A percentile compares a stretch with the other conserved stretches of the same genome.
These are phyloP conservation scores for Cryphonectria naterciae DNA, from an alignment of 2,329 filamentous ascomycete genomes.

Conservation along the genomic window DNA sequence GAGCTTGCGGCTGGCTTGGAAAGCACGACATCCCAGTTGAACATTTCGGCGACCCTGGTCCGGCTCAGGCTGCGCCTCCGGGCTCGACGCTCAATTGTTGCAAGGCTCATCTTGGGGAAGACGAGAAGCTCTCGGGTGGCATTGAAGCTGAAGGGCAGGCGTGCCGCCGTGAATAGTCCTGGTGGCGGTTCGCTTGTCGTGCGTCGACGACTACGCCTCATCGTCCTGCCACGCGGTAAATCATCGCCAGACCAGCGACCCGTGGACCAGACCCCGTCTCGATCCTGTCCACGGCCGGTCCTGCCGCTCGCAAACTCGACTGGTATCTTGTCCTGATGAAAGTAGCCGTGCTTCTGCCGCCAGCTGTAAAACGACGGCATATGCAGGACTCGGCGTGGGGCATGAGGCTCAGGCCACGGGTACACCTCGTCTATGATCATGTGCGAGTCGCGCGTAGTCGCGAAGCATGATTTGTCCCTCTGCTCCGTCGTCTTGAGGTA, in stretches of 20 bases:
- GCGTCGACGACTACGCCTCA: constrained; percentile 14
- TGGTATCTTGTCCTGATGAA: background rate
- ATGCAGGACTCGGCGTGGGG: constrained; percentile 15
- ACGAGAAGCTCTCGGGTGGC: constrained; percentile 41
- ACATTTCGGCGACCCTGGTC: constrained; percentile 42
- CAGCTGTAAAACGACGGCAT: constrained; percentile 6
- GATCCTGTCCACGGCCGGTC: constrained; percentile 12
- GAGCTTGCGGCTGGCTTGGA: background rate
- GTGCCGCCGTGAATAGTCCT: constrained; percentile 31
- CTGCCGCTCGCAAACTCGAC: constrained; percentile 21
- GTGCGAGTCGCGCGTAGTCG: background rate
- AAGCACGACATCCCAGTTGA: constrained; percentile 33
- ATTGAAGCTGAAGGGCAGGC: constrained; percentile 31
- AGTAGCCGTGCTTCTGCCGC: constrained; percentile 1
- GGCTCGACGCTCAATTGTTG: constrained; percentile 39
- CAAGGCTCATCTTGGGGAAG: constrained; percentile 36
- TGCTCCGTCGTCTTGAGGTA: background rate
- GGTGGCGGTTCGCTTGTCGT: constrained; percentile 26
- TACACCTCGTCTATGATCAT: constrained; percentile 9
- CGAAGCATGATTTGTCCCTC: background rate
- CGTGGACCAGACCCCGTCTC: constrained; percentile 23
- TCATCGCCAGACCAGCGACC: background rate
- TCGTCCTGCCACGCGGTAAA: constrained; percentile 11
- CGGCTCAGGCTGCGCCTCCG: constrained; percentile 43
- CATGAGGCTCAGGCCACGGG: constrained; percentile 16